These are phyloP conservation scores for Prunus mongolica DNA, from an alignment of 306 rosid genomes.

Conservation along the genomic window DNA sequence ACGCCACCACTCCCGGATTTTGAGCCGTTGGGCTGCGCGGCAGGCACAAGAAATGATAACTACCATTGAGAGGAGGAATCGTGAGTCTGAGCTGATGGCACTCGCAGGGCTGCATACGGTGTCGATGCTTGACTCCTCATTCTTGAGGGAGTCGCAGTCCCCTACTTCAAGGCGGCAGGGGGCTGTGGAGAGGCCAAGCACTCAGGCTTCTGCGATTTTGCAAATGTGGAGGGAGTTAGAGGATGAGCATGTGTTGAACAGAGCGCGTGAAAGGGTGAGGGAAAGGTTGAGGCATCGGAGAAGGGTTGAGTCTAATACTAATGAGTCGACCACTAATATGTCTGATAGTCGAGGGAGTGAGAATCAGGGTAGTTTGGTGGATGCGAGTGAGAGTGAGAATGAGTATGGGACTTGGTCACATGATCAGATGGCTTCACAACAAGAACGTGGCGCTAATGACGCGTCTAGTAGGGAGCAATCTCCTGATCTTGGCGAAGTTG, in stretches of 20 bases:
- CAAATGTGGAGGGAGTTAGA: constrained; percentile 99
- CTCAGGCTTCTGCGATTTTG: constrained; percentile 85
- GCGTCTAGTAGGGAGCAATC: constrained; percentile 96
- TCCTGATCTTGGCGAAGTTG: constrained; percentile 97
- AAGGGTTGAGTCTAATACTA: constrained; percentile 65
- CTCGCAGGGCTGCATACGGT: constrained; percentile 95
- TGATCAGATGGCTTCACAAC: constrained; percentile 62
- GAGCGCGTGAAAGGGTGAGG: constrained; percentile 91
- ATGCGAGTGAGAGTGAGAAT: constrained; percentile 91
- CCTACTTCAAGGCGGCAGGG: constrained; percentile 88
- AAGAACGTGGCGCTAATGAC: constrained; percentile 46
- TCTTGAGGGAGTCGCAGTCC: constrained; percentile 87
- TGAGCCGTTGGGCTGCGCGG: constrained; percentile 95
- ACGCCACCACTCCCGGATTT: constrained; percentile 78
- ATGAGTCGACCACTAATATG: constrained; percentile 56
- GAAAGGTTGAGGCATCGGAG: constrained; percentile 79
- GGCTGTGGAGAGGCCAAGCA: constrained; percentile 83
- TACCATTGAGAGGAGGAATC: constrained; percentile 93
- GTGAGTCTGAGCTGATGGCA: constrained; percentile 95
- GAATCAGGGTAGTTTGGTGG: constrained; percentile 82
- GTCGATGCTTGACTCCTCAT: constrained; percentile 92
- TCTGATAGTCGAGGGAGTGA: constrained; percentile 83
- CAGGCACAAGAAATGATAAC: constrained; percentile 99
- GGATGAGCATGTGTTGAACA: constrained; percentile 83
- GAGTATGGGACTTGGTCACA: constrained; percentile 87